Evolutionary conservation across 2,329 filamentous ascomycete species (phyloP).

Genomic region (Fusarium subtropicale): DNA sequence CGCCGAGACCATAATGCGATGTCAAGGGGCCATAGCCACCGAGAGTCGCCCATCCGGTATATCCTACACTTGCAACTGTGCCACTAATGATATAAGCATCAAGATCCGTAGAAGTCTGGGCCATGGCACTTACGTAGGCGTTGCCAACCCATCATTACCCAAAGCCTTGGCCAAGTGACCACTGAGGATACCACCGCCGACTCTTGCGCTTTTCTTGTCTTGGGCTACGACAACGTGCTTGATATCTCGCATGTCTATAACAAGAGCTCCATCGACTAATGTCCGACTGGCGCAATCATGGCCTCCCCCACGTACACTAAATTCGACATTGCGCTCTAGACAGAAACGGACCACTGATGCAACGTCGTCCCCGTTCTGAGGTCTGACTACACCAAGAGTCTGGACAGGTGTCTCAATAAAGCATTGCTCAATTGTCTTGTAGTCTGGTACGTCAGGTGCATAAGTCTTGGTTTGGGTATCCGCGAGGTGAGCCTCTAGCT

Average conservation of each 20-base stretch:
- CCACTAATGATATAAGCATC: not conserved
- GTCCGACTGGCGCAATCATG: conserved; percentile 21
- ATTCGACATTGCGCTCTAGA: not conserved
- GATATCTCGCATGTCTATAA: conserved; percentile 36
- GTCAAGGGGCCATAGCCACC: conserved; percentile 23
- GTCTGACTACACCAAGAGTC: conserved; percentile 1
- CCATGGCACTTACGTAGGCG: conserved; percentile 9
- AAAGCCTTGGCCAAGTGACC: not conserved
- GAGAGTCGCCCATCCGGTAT: conserved; percentile 23
- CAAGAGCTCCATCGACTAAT: not conserved
- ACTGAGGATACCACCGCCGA: conserved; percentile 15
- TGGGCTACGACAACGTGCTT: not conserved
- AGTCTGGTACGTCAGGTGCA: conserved; percentile 26
- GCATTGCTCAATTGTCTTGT: not conserved
- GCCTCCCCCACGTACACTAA: conserved; percentile 13
- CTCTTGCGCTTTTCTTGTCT: not conserved
- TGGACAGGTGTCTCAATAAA: conserved; percentile 11
- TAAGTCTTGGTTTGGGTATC: not conserved
- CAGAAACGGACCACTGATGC: not conserved
- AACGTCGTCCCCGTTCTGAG: not conserved
- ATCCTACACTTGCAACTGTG: conserved; percentile 11
- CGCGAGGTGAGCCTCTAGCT: not conserved
- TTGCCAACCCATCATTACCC: not conserved
- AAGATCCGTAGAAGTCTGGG: accelerated
- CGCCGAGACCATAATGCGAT: not conserved